Evolutionary conservation across 495 filamentous ascomycete species (phyloP), one percentile per base, ranked within the genome.

Genomic region (Amphirosellinia nigrospora): DNA sequence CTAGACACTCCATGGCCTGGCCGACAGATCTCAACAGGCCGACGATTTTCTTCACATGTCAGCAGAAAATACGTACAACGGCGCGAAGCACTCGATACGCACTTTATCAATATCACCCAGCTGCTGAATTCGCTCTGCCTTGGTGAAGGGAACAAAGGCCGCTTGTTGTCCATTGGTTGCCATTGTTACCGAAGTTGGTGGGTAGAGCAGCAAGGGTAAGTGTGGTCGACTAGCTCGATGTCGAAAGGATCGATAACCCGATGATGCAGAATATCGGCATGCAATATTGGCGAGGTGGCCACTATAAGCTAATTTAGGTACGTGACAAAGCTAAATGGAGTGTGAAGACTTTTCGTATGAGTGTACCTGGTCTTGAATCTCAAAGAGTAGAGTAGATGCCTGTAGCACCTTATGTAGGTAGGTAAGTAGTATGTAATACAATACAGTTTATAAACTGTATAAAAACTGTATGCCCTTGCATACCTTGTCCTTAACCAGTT

Each of bases 21-120:
- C 89, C 91, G 41, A 92, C 89, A 60, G 89, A 89, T 38, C 84
- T 79, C 41, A 97, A 88, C 64, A 96, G 84, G 70, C 85, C 74
- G 53, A 77, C 75, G 26, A 86, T 82, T 59, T 81, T 83, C 80
- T 86, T 53, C 52, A 53, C 66, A 52, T 66, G 64, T 56, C 66
- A 72, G 73, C 61, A 16, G 15, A 55, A 32, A 19, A 61, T 66
- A 16, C 23, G 26, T 66, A 16, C 23, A 21, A 21, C 59, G 4
- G n/a, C 21, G 19, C 28, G 10, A 61, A 19, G 11, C 8, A 11
- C 21, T 30, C 52, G 11, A 28, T 28, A 43, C 79, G 34, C 79
- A 92, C 91, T 77, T 88, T 83, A 80, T 96, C 92, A 61, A 95
- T 91, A 21, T 89, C 86, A 73, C 86, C 89, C 50, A 97, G 86